These are phyloP conservation scores for Moesziomyces sp. DNA, from an alignment of 1,284 basidiomycete species.

Conservation along the genomic window DNA sequence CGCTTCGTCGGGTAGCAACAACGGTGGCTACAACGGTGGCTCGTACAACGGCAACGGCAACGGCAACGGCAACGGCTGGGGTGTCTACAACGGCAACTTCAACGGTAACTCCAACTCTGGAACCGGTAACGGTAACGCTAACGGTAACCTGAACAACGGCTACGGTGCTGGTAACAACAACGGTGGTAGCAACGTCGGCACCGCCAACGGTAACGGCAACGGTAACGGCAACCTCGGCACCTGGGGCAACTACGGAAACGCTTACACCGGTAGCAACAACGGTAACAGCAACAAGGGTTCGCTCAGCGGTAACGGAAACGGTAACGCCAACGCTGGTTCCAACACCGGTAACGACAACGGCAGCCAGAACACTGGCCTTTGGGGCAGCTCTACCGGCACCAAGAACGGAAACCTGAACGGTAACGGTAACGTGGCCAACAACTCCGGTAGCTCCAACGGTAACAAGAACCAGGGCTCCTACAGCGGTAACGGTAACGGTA, in stretches of 20 bases:
- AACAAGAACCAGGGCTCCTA: no score
- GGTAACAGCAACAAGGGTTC: conserved; percentile 1
- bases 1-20: no score
- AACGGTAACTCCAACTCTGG: no score
- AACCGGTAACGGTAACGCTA: background rate
- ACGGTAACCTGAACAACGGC: conserved; percentile 1
- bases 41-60: conserved; percentile 5
- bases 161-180: background rate
- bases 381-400: background rate
- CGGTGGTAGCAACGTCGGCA: background rate
- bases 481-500: conserved; percentile 1
- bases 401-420: background rate
- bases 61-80: background rate
- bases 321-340: background rate
- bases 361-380: no score
- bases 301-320: background rate
- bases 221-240: background rate
- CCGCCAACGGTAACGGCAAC: conserved; percentile 7
- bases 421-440: background rate
- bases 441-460: no score
- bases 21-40: background rate
- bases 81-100: no score
- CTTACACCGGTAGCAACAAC: background rate
- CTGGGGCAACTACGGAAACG: no score
- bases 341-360: conserved; percentile 1